Evolutionary conservation across 768 basidiomycete species (phyloP), one percentile per base, ranked within the genome.

Genomic region (Hysterangium stoloniferum): DNA sequence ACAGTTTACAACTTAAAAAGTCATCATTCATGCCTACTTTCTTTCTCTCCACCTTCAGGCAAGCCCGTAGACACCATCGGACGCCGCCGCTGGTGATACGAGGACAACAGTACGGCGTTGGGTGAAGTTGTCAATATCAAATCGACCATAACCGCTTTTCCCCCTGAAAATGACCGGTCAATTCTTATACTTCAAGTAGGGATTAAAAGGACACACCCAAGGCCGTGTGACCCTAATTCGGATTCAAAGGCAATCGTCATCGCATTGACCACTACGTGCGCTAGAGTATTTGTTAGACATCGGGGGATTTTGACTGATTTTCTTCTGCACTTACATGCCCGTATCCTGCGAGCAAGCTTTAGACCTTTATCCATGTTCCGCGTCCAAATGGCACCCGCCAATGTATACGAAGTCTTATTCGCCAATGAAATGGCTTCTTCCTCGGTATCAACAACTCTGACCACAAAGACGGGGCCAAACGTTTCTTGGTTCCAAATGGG

Each of bases 351-450:
- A n/a, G 78, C 75, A 13, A 80, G 64, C 4, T 68, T 60, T 52
- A 75, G 62, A 0, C 49, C 49, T 31, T 58, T 55, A 48, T 71
- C 61, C 29, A 74, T 52, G 55, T 79, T 70, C 6, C 56, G 57
- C 0, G 78, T 73, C 78, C 80, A 83, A 11, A 83, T 55, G 0
- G 72, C 67, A 0, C 79, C 67, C 4, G 66, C 62, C 20, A 84
- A 64, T 2, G 77, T 75, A 38, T 77, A 80, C 1, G 74, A 71
- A 0, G 74, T 68, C 1, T 67, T 63, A 55, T 83, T 83, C 5
- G 79, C 78, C 20, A 79, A 62, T 38, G 72, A 71, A 5, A 81
- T 64, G 6, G 75, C 77, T 57, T 82, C 78, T n/a, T 77, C 73
- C 11, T 73, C 59, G 0, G 70, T 74, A 19, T 77, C 72, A 13